A percentile compares a stretch with the other conserved stretches of the same genome.
Evolutionary conservation across 2,329 filamentous ascomycete species (phyloP).

Genomic region (Ceratocystis alfenasii): DNA sequence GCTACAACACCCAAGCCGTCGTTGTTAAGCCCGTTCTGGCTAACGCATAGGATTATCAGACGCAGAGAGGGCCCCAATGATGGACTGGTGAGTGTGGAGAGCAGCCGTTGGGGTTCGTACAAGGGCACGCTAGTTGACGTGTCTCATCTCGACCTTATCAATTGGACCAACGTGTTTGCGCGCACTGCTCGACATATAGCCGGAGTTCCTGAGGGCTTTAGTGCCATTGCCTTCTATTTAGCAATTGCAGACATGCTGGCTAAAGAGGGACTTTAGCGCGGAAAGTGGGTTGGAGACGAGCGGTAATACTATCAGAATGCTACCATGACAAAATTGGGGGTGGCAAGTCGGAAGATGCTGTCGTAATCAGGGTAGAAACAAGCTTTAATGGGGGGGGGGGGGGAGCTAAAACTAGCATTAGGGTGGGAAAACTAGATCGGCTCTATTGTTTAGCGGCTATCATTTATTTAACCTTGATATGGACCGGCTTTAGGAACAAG

Average conservation of each 20-base stretch:
- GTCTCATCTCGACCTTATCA: conserved; percentile 54
- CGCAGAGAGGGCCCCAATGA: conserved; percentile 49
- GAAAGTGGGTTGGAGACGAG: too few species aligned
- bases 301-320: too few species aligned
- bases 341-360: not conserved
- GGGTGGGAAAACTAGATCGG: too few species aligned
- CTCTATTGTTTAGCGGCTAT: too few species aligned
- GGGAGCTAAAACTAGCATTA: too few species aligned
- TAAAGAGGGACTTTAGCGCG: conserved; percentile 45
- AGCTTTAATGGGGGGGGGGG: too few species aligned
- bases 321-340: not conserved
- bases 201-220: conserved; percentile 48
- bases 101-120: conserved; percentile 51
- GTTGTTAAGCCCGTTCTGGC: conserved; percentile 52
- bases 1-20: conserved; percentile 41
- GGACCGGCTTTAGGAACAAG: not conserved
- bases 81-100: conserved; percentile 54
- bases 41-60: conserved; percentile 40
- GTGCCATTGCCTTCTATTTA: conserved; percentile 55
- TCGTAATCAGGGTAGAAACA: too few species aligned
- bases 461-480: not conserved
- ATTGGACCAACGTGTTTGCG: conserved; percentile 51
- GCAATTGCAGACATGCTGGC: conserved; percentile 59
- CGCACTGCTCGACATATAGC: conserved; percentile 43
- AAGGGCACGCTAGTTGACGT: conserved; percentile 51